phyloP scores from a whole-genome alignment of 495 filamentous ascomycete genomes.

The Endocarpon pusillum region DNA sequence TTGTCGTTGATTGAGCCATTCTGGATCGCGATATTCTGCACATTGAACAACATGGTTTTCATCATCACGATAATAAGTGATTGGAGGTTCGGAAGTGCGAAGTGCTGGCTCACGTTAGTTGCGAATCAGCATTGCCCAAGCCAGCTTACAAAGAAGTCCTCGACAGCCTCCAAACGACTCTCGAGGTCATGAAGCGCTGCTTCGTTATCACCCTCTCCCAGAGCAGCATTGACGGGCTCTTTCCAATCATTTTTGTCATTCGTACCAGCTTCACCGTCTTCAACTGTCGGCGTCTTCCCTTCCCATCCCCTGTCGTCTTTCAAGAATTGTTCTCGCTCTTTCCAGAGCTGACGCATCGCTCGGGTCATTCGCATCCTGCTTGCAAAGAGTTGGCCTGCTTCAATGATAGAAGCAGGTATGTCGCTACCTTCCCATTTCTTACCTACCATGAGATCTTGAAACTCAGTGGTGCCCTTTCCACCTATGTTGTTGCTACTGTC shows the following conservation, averaged over 20 bases:
- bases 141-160: constrained; percentile 65
- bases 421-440: constrained; percentile 81
- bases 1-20: background rate
- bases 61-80: constrained; percentile 87
- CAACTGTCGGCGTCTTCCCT: constrained; percentile 32
- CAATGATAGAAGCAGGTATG: constrained; percentile 79
- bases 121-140: too few relatives aligned
- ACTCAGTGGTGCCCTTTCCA: constrained; percentile 61
- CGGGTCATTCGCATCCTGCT: constrained; percentile 75
- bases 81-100: constrained; percentile 69
- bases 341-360: constrained; percentile 85
- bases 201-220: constrained; percentile 2
- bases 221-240: constrained; percentile 11
- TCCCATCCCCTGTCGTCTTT: constrained; percentile 85
- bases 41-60: constrained; percentile 69
- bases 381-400: constrained; percentile 87
- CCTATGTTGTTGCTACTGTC: constrained; percentile 66
- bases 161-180: constrained; percentile 53
- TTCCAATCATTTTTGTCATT: constrained; percentile 11
- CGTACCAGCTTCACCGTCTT: constrained; percentile 29
- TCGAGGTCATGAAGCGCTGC: constrained; percentile 26
- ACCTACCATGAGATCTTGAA: constrained; percentile 60
- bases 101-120: constrained; percentile 31
- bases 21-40: constrained; percentile 39
- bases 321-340: constrained; percentile 78